Conservation (phyloP, 192 early-diverging fungal genomes). For the Glomus cerebriforme region DNA sequence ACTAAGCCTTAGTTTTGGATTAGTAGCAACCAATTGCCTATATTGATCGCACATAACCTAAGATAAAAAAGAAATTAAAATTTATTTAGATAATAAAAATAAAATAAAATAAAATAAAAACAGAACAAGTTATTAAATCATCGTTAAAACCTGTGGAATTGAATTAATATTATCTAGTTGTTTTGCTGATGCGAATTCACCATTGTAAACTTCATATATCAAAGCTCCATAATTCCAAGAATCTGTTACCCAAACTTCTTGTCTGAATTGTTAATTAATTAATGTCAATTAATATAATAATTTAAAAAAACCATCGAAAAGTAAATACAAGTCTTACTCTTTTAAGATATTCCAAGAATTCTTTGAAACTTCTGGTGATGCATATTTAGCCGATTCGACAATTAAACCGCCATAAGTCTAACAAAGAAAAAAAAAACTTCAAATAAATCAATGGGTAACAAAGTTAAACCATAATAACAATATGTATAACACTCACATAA, state of each 20-base stretch:
- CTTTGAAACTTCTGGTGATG: slow-evolving; percentile 71
- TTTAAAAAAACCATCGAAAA: background rate
- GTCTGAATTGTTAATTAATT: slow-evolving; percentile 26
- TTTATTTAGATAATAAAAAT: background rate
- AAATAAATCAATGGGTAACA: background rate
- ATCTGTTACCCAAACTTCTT: slow-evolving; percentile 65
- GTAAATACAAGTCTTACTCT: slow-evolving; percentile 47
- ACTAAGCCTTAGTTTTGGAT: slow-evolving; percentile 63
- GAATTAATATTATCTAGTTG: slow-evolving; percentile 50
- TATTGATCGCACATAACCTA: slow-evolving; percentile 57
- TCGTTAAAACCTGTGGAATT: slow-evolving; percentile 56
- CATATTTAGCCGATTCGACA: slow-evolving; percentile 67
- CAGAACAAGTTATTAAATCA: too few species aligned
- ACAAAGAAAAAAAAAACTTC: background rate
- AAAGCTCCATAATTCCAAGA: slow-evolving; percentile 82
- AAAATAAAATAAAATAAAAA: background rate
- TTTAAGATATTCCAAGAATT: slow-evolving; percentile 61
- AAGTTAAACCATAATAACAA: background rate
- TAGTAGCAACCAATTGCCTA: slow-evolving; percentile 59
- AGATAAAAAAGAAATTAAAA: background rate
- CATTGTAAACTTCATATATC: slow-evolving; percentile 83
- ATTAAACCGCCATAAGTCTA: slow-evolving; percentile 67
- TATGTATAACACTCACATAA: slow-evolving; percentile 41
- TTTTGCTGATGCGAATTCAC: slow-evolving; percentile 48
- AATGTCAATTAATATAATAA: background rate